Percentiles rank a stretch among this genome's conserved stretches.
Evolutionary conservation across 192 early-diverging fungal species (phyloP).

Genomic region (Umbelopsis sp.): DNA sequence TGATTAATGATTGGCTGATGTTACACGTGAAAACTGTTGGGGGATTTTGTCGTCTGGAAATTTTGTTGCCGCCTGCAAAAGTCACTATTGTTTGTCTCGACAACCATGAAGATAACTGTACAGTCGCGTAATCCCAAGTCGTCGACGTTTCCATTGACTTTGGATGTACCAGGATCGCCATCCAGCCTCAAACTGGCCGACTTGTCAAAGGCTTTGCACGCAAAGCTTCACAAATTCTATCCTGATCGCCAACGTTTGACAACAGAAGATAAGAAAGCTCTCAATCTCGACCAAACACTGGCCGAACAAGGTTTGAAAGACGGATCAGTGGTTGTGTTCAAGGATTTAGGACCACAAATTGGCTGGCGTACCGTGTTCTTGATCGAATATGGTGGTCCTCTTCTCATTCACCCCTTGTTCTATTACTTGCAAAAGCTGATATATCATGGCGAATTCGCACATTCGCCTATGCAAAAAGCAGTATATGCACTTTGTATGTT

Average conservation of each 20-base stretch:
- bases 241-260: conserved; percentile 87
- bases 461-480: conserved; percentile 74
- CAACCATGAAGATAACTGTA: conserved; percentile 57
- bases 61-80: too few relatives aligned
- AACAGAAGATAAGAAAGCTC: conserved; percentile 58
- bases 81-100: not conserved
- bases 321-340: conserved; percentile 64
- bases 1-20: too few relatives aligned
- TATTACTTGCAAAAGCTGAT: conserved; percentile 74
- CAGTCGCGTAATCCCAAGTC: conserved; percentile 48
- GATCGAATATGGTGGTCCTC: conserved; percentile 91
- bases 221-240: conserved; percentile 64
- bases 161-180: conserved; percentile 59
- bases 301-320: conserved; percentile 66
- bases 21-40: too few relatives aligned
- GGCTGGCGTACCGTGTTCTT: conserved; percentile 94
- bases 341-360: conserved; percentile 87
- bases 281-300: conserved; percentile 57
- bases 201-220: conserved; percentile 68
- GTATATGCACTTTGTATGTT: conserved; percentile 70
- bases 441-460: conserved; percentile 68
- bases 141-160: conserved; percentile 53
- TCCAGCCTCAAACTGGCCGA: conserved; percentile 66
- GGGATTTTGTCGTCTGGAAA: too few relatives aligned
- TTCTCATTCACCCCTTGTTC: conserved; percentile 84